phyloP scores from a whole-genome alignment of 2,329 filamentous ascomycete genomes.

The Trichoderma sp. region DNA sequence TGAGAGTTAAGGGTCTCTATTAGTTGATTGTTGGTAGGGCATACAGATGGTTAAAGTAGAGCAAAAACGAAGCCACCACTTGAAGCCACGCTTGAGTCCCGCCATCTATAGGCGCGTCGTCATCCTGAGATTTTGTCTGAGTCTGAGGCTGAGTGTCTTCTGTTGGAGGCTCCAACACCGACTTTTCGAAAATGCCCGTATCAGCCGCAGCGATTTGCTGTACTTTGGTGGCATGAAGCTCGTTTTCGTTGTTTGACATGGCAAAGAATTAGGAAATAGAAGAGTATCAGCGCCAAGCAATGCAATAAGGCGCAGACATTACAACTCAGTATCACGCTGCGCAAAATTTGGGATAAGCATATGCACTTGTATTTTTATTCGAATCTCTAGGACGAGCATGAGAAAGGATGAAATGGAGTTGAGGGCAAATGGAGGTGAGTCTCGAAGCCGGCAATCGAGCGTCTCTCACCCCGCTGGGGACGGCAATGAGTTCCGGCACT shows the following conservation, averaged over 20 bases:
- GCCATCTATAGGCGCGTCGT: conserved; percentile 34
- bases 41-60: conserved; percentile 44
- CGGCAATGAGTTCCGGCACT: conserved; percentile 1
- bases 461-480: not conserved
- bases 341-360: not conserved
- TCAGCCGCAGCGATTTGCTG: not conserved
- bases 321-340: not conserved
- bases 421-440: not conserved
- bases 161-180: not conserved
- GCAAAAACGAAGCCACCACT: conserved; percentile 41
- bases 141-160: not conserved
- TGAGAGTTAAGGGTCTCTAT: too few relatives aligned
- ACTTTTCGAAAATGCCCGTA: conserved; percentile 1
- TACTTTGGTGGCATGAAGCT: not conserved
- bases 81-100: conserved; percentile 44
- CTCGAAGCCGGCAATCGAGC: not conserved
- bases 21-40: not conserved
- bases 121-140: not conserved
- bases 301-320: not conserved
- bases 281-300: not conserved
- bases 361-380: not conserved
- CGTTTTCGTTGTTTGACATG: conserved; percentile 6
- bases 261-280: not conserved
- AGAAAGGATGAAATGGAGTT: not conserved
- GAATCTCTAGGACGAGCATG: not conserved